Percentiles rank a stretch among this genome's conserved stretches.
Evolutionary conservation across 352 stramenopile species (phyloP).

Genomic region (Pythium vanterpoolii): DNA sequence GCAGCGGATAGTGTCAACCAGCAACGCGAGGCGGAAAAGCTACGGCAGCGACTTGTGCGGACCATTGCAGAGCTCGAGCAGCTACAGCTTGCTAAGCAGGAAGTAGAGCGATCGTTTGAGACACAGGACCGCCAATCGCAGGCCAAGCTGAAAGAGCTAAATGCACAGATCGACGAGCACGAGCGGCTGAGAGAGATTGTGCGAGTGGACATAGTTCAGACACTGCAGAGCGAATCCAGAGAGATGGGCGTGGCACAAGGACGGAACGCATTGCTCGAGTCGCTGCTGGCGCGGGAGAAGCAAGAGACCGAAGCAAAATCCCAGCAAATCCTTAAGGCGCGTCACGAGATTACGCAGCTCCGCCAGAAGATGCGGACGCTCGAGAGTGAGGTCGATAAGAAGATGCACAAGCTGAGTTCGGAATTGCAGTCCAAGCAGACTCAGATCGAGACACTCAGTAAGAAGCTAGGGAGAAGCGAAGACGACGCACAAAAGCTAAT

Average conservation of each 20-base stretch:
- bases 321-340: slow-evolving; percentile 43
- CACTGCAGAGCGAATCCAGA: slow-evolving; percentile 56
- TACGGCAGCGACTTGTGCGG: slow-evolving; percentile 49
- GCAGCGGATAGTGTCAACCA: slow-evolving; percentile 16
- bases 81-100: slow-evolving; percentile 11
- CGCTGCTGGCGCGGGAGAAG: slow-evolving; percentile 61
- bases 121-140: slow-evolving; percentile 53
- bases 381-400: slow-evolving; percentile 59
- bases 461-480: slow-evolving; percentile 58
- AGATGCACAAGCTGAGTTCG: slow-evolving; percentile 44
- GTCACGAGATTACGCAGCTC: slow-evolving; percentile 55
- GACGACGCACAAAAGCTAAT: slow-evolving; percentile 39
- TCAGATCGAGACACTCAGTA: slow-evolving; percentile 48
- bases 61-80: slow-evolving; percentile 43
- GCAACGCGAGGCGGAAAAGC: slow-evolving; percentile 34
- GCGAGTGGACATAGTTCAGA: slow-evolving; percentile 49
- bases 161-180: slow-evolving; percentile 33
- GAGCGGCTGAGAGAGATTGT: slow-evolving; percentile 51
- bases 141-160: slow-evolving; percentile 48
- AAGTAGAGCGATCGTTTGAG: slow-evolving; percentile 31
- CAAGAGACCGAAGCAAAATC: slow-evolving; percentile 52
- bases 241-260: slow-evolving; percentile 63
- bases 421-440: slow-evolving; percentile 61
- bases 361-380: slow-evolving; percentile 52
- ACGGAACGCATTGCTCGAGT: slow-evolving; percentile 53